A percentile compares a stretch with the other conserved stretches of the same genome.
phyloP scores from a whole-genome alignment of 2,329 filamentous ascomycete species.

The Fusarium nanum region DNA sequence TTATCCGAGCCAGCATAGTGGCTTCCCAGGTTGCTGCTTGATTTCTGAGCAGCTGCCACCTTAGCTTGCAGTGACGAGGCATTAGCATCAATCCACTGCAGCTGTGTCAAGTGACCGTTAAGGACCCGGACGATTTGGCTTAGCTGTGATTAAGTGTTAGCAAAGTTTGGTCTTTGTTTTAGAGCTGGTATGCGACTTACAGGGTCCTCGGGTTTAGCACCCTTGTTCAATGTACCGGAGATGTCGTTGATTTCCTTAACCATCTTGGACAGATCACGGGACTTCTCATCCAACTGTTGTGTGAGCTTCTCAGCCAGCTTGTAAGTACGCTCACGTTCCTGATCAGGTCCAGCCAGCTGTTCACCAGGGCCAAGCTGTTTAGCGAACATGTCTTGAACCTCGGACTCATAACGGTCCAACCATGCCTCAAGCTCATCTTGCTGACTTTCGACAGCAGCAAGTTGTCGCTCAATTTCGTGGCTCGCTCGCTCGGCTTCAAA shows the following conservation, averaged over 20 bases:
- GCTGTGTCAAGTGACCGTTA: constrained; percentile 89
- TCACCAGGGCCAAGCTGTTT: constrained; percentile 82
- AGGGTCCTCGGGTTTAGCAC: constrained; percentile 86
- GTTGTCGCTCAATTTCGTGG: constrained; percentile 91
- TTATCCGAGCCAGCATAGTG: constrained; percentile 71
- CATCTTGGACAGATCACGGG: constrained; percentile 92
- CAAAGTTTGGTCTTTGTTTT: constrained; percentile 13
- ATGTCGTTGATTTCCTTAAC: constrained; percentile 98
- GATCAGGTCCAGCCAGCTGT: constrained; percentile 86
- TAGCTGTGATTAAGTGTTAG: constrained; percentile 66
- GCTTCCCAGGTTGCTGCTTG: constrained; percentile 70
- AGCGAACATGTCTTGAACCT: constrained; percentile 89
- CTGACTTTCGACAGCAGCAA: constrained; percentile 88
- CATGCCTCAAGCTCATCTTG: constrained; percentile 90
- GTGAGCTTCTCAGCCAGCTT: constrained; percentile 94
- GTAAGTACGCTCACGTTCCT: constrained; percentile 95
- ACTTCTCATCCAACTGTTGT: constrained; percentile 91
- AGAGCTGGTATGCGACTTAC: constrained; percentile 64
- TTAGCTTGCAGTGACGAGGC: constrained; percentile 84
- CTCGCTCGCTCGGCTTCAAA: constrained; percentile 95
- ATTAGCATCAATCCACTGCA: constrained; percentile 93
- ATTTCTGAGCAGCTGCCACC: constrained; percentile 84
- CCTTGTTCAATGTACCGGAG: constrained; percentile 89
- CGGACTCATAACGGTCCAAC: constrained; percentile 90
- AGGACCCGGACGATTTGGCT: constrained; percentile 96